Percentiles rank a stretch among this genome's conserved stretches.
These are phyloP conservation scores for Deinandra increscens DNA, from an alignment of 129 eudicot genomes.

Conservation along the genomic window DNA sequence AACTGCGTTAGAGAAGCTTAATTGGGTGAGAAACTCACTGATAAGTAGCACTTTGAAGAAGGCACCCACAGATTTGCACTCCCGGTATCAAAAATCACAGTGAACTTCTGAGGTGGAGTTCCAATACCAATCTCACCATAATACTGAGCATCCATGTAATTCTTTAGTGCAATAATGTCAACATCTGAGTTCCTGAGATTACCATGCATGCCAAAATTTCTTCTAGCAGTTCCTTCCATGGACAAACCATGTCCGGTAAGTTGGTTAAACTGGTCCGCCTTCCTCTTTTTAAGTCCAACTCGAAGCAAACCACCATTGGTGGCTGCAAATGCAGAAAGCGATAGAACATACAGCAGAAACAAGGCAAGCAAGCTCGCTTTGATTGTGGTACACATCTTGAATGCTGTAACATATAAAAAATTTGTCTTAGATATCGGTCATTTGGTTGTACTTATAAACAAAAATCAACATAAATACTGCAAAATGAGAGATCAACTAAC, in stretches of 20 bases:
- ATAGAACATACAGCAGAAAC: slow-evolving; percentile 43
- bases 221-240: slow-evolving; percentile 32
- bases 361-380: slow-evolving; percentile 36
- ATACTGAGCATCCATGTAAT: slow-evolving; percentile 95
- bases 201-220: slow-evolving; percentile 36
- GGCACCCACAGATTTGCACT: slow-evolving; percentile 98
- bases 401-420: slow-evolving; percentile 34
- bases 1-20: neutral
- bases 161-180: slow-evolving; percentile 64
- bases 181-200: slow-evolving; percentile 43
- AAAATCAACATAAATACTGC: slow-evolving; percentile 1
- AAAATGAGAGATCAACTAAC: slow-evolving; percentile 13
- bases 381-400: slow-evolving; percentile 44
- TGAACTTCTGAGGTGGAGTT: slow-evolving; percentile 85
- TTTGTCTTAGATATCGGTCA: slow-evolving; percentile 8
- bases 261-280: slow-evolving; percentile 46
- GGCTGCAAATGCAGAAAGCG: slow-evolving; percentile 38
- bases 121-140: slow-evolving; percentile 95
- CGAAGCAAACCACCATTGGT: slow-evolving; percentile 51
- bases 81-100: slow-evolving; percentile 92
- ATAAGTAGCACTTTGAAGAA: slow-evolving; percentile 73
- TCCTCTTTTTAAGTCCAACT: slow-evolving; percentile 75
- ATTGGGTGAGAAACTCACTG: slow-evolving; percentile 81
- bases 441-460: neutral
- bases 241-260: slow-evolving; percentile 36